Percentiles rank a stretch among this genome's conserved stretches.
phyloP scores from a whole-genome alignment of 805 yeast genomes.

The Babjeviella inositovora region DNA sequence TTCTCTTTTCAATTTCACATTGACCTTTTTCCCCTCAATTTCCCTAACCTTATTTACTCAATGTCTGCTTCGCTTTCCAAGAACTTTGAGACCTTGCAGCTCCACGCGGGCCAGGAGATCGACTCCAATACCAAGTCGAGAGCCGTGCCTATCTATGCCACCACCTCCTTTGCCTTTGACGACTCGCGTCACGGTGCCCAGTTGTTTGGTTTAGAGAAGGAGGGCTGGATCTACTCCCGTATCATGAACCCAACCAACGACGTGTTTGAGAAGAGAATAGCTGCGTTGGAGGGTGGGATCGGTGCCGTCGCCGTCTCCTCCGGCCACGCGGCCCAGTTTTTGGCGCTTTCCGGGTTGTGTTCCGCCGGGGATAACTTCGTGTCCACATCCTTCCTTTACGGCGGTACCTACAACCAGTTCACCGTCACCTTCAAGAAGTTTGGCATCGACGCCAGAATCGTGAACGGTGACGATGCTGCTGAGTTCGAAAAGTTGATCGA shows the following conservation, averaged over 20 bases:
- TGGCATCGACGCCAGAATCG: constrained; percentile 78
- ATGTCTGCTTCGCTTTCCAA: too few species aligned
- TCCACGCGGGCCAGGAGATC: constrained; percentile 84
- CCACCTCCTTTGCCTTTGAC: constrained; percentile 78
- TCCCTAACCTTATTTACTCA: too few species aligned
- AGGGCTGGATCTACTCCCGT: constrained; percentile 82
- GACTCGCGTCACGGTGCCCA: constrained; percentile 89
- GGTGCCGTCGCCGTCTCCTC: constrained; percentile 84
- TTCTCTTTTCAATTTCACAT: too few species aligned
- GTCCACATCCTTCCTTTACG: constrained; percentile 76
- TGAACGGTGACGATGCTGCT: constrained; percentile 57
- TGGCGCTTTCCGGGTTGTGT: constrained; percentile 73
- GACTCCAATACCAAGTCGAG: constrained; percentile 48
- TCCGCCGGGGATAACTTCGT: constrained; percentile 83
- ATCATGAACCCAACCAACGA: constrained; percentile 87
- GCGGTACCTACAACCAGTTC: constrained; percentile 94
- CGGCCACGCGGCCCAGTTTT: constrained; percentile 94
- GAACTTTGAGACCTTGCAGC: constrained; percentile 82
- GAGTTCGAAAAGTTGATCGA: constrained; percentile 65
- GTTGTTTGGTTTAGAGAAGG: constrained; percentile 68
- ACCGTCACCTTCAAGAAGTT: constrained; percentile 81
- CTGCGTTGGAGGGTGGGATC: constrained; percentile 85
- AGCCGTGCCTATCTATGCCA: constrained; percentile 89
- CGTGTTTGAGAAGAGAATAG: constrained; percentile 81
- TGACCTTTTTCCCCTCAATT: too few species aligned